A percentile compares a stretch with the other conserved stretches of the same genome.
phyloP scores from a whole-genome alignment of 257 asterid species.

The Nicotiana noctiflora region DNA sequence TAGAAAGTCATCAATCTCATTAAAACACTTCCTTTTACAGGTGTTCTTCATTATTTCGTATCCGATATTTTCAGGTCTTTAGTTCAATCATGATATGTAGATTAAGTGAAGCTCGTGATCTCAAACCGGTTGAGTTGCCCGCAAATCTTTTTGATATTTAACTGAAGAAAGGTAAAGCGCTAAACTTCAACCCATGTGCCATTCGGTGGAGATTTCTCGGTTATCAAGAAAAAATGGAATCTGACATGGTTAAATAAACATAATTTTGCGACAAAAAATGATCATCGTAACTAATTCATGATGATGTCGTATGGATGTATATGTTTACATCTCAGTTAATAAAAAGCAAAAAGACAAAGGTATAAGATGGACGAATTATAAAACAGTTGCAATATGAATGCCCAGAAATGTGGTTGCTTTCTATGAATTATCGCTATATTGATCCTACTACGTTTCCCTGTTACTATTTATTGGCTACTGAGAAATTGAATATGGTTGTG shows the following conservation, averaged over 20 bases:
- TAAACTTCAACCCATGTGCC: no score
- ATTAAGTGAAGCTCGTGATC: background rate
- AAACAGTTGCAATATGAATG: background rate
- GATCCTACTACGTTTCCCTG: background rate
- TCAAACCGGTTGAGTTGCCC: background rate
- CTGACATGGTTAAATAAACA: background rate
- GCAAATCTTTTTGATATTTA: no score
- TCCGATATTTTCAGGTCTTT: no score
- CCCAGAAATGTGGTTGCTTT: slow-evolving; percentile 9
- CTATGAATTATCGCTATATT: background rate
- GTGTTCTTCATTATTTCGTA: no score
- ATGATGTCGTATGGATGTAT: background rate
- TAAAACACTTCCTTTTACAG: no score
- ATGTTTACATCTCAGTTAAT: background rate
- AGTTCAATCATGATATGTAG: background rate
- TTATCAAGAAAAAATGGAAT: background rate
- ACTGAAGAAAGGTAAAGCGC: background rate
- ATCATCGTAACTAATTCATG: background rate
- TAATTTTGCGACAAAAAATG: background rate
- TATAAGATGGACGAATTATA: background rate
- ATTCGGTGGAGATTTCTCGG: background rate
- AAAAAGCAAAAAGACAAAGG: background rate
- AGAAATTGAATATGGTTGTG: background rate
- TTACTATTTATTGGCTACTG: background rate
- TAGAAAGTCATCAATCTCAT: no score